Evolutionary conservation across 768 basidiomycete species (phyloP).

Genomic region (Dioszegia crocea): DNA sequence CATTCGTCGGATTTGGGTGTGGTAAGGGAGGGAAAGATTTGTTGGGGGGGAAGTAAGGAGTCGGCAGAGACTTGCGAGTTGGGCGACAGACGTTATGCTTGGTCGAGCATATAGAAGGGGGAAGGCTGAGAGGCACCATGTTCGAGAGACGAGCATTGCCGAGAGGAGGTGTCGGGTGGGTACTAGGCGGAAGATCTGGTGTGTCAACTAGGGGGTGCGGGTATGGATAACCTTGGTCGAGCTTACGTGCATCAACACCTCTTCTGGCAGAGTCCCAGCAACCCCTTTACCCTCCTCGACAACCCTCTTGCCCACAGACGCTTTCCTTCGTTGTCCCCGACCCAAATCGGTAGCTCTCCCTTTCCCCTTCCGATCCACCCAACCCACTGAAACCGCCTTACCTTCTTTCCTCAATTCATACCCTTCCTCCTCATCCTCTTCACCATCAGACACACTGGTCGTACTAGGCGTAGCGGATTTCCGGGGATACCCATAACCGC

Average conservation of each 20-base stretch:
- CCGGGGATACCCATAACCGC: background rate
- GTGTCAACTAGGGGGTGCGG: background rate
- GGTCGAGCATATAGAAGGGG: constrained; percentile 95
- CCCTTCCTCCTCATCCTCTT: constrained; percentile 20
- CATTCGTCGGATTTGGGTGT: constrained; percentile 80
- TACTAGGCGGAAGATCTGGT: constrained; percentile 71
- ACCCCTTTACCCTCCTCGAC: constrained; percentile 19
- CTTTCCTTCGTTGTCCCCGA: background rate
- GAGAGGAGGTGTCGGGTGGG: constrained; percentile 69
- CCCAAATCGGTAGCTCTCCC: constrained; percentile 16
- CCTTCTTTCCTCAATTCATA: constrained; percentile 11
- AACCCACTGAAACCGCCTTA: background rate
- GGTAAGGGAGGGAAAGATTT: constrained; percentile 69
- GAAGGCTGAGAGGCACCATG: constrained; percentile 94
- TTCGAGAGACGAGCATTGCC: constrained; percentile 73
- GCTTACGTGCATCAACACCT: constrained; percentile 73
- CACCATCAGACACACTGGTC: constrained; percentile 29
- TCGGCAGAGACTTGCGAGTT: constrained; percentile 72
- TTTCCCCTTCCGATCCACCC: constrained; percentile 16
- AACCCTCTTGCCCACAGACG: background rate
- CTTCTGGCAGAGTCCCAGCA: constrained; percentile 62
- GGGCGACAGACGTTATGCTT: constrained; percentile 62
- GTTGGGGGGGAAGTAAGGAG: constrained; percentile 60
- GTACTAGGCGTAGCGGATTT: constrained; percentile 11
- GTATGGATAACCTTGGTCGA: too few relatives aligned